phyloP scores from a whole-genome alignment of 75 land plant genomes.

The Cunninghamia lanceolata region DNA sequence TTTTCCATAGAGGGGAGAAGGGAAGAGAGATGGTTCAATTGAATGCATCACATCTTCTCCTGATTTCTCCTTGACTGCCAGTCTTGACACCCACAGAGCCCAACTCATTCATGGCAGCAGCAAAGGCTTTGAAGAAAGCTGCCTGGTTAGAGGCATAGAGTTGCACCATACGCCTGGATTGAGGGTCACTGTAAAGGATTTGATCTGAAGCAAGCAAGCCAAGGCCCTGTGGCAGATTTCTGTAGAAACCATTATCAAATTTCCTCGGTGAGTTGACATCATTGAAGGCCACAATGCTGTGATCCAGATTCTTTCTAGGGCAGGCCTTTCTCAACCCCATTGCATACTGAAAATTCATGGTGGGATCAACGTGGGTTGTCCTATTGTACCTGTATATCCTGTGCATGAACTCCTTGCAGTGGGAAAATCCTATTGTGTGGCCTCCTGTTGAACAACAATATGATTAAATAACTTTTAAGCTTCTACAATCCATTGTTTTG shows the following conservation, averaged over 20 bases:
- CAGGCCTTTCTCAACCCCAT: slow-evolving; percentile 42
- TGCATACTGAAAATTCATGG: slow-evolving; percentile 48
- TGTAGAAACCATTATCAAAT: slow-evolving; percentile 66
- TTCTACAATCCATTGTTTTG: not conserved
- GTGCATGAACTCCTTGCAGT: slow-evolving; percentile 57
- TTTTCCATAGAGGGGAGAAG: too few relatives aligned
- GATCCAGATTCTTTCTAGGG: slow-evolving; percentile 30
- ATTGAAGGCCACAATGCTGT: slow-evolving; percentile 48
- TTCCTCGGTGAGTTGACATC: slow-evolving; percentile 57
- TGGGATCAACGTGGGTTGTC: slow-evolving; percentile 23
- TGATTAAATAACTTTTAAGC: not conserved
- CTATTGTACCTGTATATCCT: slow-evolving; percentile 27
- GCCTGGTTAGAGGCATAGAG: slow-evolving; percentile 38
- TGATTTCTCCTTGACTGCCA: slow-evolving; percentile 47
- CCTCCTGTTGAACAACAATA: slow-evolving; percentile 22
- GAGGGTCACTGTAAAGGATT: slow-evolving; percentile 34
- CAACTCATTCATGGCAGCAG: slow-evolving; percentile 52
- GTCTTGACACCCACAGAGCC: slow-evolving; percentile 37
- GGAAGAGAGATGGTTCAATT: slow-evolving; percentile 13
- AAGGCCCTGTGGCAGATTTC: slow-evolving; percentile 42
- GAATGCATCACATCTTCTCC: slow-evolving; percentile 47
- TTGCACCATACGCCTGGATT: slow-evolving; percentile 38
- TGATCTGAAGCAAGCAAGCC: slow-evolving; percentile 59
- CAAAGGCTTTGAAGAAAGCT: slow-evolving; percentile 49
- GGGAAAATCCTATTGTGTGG: slow-evolving; percentile 80